Conservation (phyloP, 2,329 filamentous ascomycete genomes). For the Hypoxylon sp. region DNA sequence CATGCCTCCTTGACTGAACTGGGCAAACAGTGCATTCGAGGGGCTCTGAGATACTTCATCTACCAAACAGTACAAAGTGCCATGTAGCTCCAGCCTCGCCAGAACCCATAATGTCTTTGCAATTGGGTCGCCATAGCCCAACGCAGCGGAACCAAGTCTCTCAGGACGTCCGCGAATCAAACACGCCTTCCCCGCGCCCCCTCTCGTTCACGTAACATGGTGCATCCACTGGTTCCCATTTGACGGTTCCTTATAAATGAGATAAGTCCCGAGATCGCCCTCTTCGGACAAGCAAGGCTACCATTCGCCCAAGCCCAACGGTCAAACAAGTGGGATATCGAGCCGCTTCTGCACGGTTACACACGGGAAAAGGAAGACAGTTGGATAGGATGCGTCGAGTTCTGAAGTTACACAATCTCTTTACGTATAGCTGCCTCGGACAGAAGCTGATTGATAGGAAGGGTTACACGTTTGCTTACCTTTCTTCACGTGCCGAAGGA, state of each 20-base stretch:
- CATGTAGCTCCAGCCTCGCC: conserved; percentile 32
- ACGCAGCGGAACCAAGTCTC: conserved; percentile 35
- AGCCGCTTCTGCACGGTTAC: conserved; percentile 36
- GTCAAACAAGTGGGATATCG: conserved; percentile 5
- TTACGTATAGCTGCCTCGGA: conserved; percentile 3
- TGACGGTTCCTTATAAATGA: conserved; percentile 27
- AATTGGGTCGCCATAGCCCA: conserved; percentile 37
- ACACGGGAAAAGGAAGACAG: conserved; percentile 22
- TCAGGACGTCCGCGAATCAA: conserved; percentile 32
- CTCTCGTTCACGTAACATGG: conserved; percentile 33
- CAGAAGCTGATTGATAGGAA: conserved; percentile 15
- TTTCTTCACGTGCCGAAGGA: conserved; percentile 9
- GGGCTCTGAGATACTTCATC: conserved; percentile 9
- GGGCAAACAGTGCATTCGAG: not conserved
- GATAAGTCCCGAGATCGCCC: conserved; percentile 36
- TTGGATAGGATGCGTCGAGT: conserved; percentile 19
- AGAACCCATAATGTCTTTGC: conserved; percentile 13
- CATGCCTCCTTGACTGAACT: conserved; percentile 7
- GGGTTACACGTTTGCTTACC: conserved; percentile 27
- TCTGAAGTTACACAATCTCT: conserved; percentile 18
- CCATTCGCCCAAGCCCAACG: conserved; percentile 37
- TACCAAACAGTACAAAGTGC: conserved; percentile 19
- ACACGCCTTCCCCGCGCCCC: conserved; percentile 27
- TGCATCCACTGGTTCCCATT: conserved; percentile 26
- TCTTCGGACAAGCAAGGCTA: conserved; percentile 39